Percentiles rank a stretch among this genome's conserved stretches.
These are phyloP conservation scores for Parietaria judaica DNA, from an alignment of 306 rosid species.

Conservation along the genomic window DNA sequence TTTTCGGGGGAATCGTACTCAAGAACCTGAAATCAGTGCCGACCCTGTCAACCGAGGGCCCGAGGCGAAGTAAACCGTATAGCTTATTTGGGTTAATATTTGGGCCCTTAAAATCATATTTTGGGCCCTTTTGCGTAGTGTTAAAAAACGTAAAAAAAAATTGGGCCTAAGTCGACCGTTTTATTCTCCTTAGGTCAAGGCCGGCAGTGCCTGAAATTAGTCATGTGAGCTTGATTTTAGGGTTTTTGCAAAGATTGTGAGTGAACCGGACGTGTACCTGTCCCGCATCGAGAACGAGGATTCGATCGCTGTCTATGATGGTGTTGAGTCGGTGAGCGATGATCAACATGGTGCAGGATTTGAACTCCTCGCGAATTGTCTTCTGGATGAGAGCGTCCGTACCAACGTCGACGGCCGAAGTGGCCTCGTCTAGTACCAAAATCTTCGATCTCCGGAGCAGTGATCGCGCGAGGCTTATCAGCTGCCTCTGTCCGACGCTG, in stretches of 20 bases:
- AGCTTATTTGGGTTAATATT: too few species aligned
- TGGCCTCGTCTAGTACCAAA: constrained; percentile 92
- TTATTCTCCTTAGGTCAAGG: too few species aligned
- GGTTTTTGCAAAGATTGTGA: constrained; percentile 3
- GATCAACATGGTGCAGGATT: constrained; percentile 73
- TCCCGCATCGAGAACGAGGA: constrained; percentile 71
- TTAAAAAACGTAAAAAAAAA: too few species aligned
- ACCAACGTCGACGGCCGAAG: constrained; percentile 86
- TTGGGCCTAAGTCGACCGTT: too few species aligned
- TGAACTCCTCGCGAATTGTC: constrained; percentile 79
- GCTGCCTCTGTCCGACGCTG: constrained; percentile 91
- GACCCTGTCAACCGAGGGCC: too few species aligned
- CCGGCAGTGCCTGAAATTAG: neutral
- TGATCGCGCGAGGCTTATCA: constrained; percentile 80
- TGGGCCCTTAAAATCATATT: too few species aligned
- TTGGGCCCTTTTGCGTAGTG: too few species aligned
- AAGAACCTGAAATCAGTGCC: constrained; percentile 56
- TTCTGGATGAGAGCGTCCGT: constrained; percentile 84
- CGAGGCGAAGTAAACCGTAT: too few species aligned
- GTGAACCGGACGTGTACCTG: constrained; percentile 30
- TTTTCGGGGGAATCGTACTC: constrained; percentile 57
- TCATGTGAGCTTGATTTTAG: neutral
- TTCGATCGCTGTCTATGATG: constrained; percentile 63
- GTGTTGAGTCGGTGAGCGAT: constrained; percentile 90
- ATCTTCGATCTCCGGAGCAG: constrained; percentile 75